Evolutionary conservation across 78 protist species (phyloP).

Genomic region (Anaeramoeba ignava): DNA sequence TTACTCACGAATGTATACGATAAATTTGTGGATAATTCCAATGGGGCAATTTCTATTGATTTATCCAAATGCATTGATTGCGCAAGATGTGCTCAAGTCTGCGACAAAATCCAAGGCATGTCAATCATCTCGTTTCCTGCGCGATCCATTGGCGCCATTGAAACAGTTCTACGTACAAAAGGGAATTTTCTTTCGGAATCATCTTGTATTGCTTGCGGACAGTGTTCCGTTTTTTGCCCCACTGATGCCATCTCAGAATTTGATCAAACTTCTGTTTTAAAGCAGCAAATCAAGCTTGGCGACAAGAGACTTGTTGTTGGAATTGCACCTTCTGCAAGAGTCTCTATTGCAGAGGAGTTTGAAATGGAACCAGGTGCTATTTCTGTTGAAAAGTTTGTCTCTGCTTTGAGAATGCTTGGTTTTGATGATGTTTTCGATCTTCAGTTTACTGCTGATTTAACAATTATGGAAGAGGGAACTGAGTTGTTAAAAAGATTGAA

Average conservation of each 20-base stretch:
- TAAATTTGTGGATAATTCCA: too few species aligned
- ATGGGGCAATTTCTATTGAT: constrained; percentile 9
- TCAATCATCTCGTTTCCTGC: background rate
- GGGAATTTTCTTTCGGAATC: background rate
- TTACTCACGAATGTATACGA: too few species aligned
- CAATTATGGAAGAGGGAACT: constrained; percentile 49
- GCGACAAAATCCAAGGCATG: constrained; percentile 8
- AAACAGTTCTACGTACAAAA: background rate
- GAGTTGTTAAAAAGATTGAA: constrained; percentile 24
- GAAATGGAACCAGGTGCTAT: constrained; percentile 26
- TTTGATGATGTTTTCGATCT: constrained; percentile 42
- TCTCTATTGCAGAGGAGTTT: constrained; percentile 30
- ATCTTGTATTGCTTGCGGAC: constrained; percentile 21
- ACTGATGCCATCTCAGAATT: background rate
- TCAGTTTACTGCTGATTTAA: constrained; percentile 40
- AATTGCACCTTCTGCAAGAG: constrained; percentile 39
- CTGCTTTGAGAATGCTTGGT: background rate
- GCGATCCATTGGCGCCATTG: constrained; percentile 1
- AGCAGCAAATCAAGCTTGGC: too few species aligned
- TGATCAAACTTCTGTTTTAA: too few species aligned
- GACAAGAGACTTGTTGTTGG: constrained; percentile 13
- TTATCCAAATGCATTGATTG: constrained; percentile 7
- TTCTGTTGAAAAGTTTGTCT: constrained; percentile 12
- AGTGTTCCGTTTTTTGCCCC: constrained; percentile 6
- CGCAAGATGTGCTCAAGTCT: constrained; percentile 7